phyloP scores from a whole-genome alignment of 1,284 basidiomycete species.

The Veloporphyrellus conicus region DNA sequence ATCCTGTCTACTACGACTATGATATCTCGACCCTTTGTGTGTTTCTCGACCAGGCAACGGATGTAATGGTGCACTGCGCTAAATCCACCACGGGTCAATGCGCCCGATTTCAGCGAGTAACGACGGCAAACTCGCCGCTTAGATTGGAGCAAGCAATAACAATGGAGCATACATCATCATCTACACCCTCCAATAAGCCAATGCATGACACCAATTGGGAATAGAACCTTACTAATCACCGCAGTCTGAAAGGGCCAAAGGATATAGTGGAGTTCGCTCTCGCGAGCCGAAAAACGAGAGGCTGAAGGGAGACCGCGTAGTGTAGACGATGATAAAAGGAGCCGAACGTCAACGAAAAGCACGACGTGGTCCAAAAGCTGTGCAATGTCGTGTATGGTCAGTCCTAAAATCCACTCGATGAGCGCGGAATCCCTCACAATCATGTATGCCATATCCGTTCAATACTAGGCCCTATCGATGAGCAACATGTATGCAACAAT shows the following conservation, averaged over 20 bases:
- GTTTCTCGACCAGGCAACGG: not conserved
- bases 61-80: not conserved
- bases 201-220: not conserved
- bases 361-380: slow-evolving; percentile 20
- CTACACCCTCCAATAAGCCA: slow-evolving; percentile 5
- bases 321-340: not conserved
- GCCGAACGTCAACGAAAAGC: not conserved
- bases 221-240: slow-evolving; percentile 7
- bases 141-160: slow-evolving; percentile 1
- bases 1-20: slow-evolving; percentile 10
- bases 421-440: not conserved
- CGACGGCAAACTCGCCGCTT: slow-evolving; percentile 2
- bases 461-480: slow-evolving; percentile 8
- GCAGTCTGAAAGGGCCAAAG: not conserved
- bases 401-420: slow-evolving; percentile 8
- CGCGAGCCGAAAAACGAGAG: not conserved
- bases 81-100: not conserved
- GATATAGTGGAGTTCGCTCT: not conserved
- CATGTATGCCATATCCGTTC: not conserved
- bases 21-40: slow-evolving; percentile 1
- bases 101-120: not conserved
- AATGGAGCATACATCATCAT: not conserved
- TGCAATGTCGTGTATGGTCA: slow-evolving; percentile 16
- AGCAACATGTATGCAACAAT: slow-evolving; percentile 21
- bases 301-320: not conserved